Percentiles rank a stretch among this genome's conserved stretches.
Conservation (phyloP, 2,329 filamentous ascomycete species). For the Parascedosporium putredinis region DNA sequence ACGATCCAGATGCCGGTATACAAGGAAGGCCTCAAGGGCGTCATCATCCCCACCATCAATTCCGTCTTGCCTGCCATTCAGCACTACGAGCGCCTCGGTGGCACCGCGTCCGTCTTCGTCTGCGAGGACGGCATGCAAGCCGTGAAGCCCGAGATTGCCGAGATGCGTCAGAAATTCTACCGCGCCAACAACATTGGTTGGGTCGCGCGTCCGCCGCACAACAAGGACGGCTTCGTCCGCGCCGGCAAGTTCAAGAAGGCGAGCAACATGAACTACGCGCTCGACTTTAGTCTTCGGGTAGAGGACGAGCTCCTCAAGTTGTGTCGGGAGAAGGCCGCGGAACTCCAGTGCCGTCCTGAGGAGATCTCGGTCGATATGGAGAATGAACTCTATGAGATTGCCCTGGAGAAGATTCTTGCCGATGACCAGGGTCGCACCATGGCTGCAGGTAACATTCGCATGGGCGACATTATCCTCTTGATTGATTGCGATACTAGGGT, state of each 20-base stretch:
- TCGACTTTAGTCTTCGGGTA: constrained; percentile 58
- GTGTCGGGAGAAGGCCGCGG: constrained; percentile 13
- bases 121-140: neutral
- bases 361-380: constrained; percentile 49
- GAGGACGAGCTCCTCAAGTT: constrained; percentile 51
- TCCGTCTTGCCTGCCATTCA: constrained; percentile 70
- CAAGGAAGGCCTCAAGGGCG: constrained; percentile 66
- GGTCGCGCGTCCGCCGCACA: constrained; percentile 57
- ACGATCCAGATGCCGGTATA: constrained; percentile 84
- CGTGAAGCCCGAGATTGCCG: neutral
- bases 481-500: constrained; percentile 66
- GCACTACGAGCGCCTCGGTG: constrained; percentile 66
- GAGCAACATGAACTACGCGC: constrained; percentile 62
- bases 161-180: constrained; percentile 38
- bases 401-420: constrained; percentile 55
- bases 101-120: constrained; percentile 63
- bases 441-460: constrained; percentile 76
- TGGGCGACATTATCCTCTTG: constrained; percentile 68
- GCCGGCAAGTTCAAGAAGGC: constrained; percentile 61
- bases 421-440: constrained; percentile 57
- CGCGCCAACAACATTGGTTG: constrained; percentile 60
- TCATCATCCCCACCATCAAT: constrained; percentile 67
- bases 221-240: constrained; percentile 50
- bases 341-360: constrained; percentile 18
- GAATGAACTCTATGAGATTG: constrained; percentile 52